Evolutionary conservation across 2,329 filamentous ascomycete species (phyloP).

Genomic region (Aspergillus flavus): DNA sequence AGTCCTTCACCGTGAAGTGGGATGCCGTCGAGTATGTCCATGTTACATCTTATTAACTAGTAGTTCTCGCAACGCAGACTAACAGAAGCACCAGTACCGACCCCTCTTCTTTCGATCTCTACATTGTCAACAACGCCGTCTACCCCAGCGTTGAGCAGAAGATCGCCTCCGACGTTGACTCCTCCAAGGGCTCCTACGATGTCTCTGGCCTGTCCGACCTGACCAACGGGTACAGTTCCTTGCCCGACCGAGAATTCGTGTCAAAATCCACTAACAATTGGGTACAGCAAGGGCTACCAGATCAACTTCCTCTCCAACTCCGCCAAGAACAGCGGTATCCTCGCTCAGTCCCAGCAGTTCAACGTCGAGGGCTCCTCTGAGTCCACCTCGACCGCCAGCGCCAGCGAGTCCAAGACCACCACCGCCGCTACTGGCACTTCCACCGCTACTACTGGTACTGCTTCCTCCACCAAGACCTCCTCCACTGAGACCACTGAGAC

Average conservation of each 20-base stretch:
- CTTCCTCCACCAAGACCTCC: constrained; percentile 12
- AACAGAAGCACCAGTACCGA: constrained; percentile 36
- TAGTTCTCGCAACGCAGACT: not conserved
- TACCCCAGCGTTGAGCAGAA: constrained; percentile 36
- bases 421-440: constrained; percentile 16
- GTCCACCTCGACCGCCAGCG: constrained; percentile 21
- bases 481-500: constrained; percentile 14
- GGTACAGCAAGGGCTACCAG: constrained; percentile 39
- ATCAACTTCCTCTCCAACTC: constrained; percentile 43
- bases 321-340: constrained; percentile 41
- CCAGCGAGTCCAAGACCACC: constrained; percentile 11
- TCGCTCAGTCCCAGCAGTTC: constrained; percentile 44
- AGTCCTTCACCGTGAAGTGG: constrained; percentile 44
- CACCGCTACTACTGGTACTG: constrained; percentile 14
- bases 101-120: constrained; percentile 41
- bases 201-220: constrained; percentile 32
- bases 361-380: constrained; percentile 26
- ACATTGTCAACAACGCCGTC: constrained; percentile 43
- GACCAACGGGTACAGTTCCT: constrained; percentile 24
- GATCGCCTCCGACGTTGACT: constrained; percentile 40
- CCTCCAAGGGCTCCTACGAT: constrained; percentile 39
- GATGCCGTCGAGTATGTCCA: constrained; percentile 35
- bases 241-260: not conserved
- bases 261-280: constrained; percentile 1
- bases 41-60: not conserved